Evolutionary conservation across 257 asterid genomes (phyloP), one percentile per base, ranked within the genome.

Genomic region (Misopates orontium): DNA sequence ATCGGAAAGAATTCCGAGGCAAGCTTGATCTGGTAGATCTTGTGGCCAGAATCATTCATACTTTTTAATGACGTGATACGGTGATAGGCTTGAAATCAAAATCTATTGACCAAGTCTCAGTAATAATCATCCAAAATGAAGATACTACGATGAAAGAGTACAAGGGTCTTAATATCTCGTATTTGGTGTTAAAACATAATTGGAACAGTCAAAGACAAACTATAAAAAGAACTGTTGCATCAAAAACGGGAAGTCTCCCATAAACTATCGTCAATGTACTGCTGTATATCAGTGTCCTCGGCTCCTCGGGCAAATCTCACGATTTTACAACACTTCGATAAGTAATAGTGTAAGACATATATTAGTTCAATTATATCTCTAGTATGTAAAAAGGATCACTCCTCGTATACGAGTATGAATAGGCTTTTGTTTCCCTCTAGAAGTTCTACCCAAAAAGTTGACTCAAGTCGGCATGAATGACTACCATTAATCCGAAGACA

Each of bases 381-480:
- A 64, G 61, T 23, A 69, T 28, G 67, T 7, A 67, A 68, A 72
- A 68, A 42, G 41, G 54, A 54, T 71, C 68, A 36, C 48, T 36
- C 64, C 21, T 44, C 42, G 72, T 68, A 41, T 59, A 67, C 5
- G 39, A 63, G 65, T 52, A 44, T 44, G 66, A 25, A 54, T 23
- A 60, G 39, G 61, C 60, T 66, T 39, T 62, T 48, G 56, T 53
- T 67, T 63, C 70, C 63, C 22, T 53, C 69, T 61, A 73, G 64
- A 52, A 54, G 58, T 68, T 66, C 75, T 45, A 62, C 72, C 67
- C 42, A 69, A 71, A 28, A 75, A 76, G 13, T 66, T 56, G 4
- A 61, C 78, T 60, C 36, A 61, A 5, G 56, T 59, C 64, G 64
- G 45, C 42, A 47, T 24, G 24, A 17, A 25, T 28, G 58, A 54